Evolutionary conservation across 257 asterid genomes (phyloP).

Genomic region (Capsicum baccatum): DNA sequence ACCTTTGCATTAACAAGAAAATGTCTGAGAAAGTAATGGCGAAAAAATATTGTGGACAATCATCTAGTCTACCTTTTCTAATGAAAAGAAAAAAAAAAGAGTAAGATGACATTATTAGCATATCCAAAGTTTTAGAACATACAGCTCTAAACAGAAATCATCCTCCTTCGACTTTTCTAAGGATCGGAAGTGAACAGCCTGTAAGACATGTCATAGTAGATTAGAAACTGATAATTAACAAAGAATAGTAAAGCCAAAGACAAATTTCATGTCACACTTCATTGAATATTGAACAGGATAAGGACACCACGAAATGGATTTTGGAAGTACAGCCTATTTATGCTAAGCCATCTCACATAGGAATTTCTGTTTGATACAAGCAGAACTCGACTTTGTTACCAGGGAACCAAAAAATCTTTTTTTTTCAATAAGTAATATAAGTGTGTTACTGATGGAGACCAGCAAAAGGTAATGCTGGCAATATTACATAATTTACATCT

Average conservation of each 20-base stretch:
- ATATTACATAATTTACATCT: background rate
- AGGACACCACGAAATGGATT: background rate
- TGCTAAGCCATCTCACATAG: background rate
- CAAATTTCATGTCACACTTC: background rate
- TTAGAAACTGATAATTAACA: slow-evolving; percentile 8
- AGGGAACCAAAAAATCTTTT: background rate
- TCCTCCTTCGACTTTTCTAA: slow-evolving; percentile 91
- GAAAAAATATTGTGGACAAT: background rate
- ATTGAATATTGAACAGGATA: background rate
- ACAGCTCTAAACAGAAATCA: slow-evolving; percentile 88
- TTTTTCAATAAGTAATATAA: background rate
- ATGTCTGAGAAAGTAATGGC: slow-evolving; percentile 23
- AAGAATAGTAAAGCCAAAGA: background rate
- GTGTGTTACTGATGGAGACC: slow-evolving; percentile 11
- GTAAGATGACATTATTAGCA: background rate
- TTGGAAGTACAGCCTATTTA: background rate
- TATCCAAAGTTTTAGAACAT: slow-evolving; percentile 45
- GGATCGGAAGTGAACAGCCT: slow-evolving; percentile 91
- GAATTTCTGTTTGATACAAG: background rate
- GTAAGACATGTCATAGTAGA: slow-evolving; percentile 34
- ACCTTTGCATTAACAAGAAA: slow-evolving; percentile 48
- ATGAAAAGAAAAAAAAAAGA: background rate
- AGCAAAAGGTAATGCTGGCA: slow-evolving; percentile 1
- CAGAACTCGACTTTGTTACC: slow-evolving; percentile 1
- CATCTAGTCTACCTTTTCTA: slow-evolving; percentile 7